Percentiles rank a stretch among this genome's conserved stretches.
Conservation (phyloP, 2,329 filamentous ascomycete species). For the Scytalidium lignicola region DNA sequence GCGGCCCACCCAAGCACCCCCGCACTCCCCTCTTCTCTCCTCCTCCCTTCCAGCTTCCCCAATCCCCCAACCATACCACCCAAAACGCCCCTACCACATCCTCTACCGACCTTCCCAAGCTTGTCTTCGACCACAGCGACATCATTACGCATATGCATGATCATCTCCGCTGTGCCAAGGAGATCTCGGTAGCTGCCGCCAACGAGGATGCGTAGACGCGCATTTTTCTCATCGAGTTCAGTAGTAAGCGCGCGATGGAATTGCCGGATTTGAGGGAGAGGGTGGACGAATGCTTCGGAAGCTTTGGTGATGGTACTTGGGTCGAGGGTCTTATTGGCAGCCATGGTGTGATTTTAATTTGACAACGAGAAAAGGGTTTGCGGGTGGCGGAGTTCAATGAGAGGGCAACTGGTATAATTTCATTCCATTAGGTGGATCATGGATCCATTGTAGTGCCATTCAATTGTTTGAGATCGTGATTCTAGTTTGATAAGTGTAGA, state of each 20-base stretch:
- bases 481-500: no score
- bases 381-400: no score
- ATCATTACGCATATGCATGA: slow-evolving; percentile 79
- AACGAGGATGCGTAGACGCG: slow-evolving; percentile 58
- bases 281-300: slow-evolving; percentile 36
- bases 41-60: slow-evolving; percentile 35
- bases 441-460: no score
- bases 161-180: slow-evolving; percentile 87
- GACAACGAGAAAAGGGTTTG: no score
- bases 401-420: neutral
- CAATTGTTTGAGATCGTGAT: no score
- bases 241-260: slow-evolving; percentile 56
- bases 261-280: slow-evolving; percentile 58
- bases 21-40: slow-evolving; percentile 19
- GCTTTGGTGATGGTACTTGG: slow-evolving; percentile 46
- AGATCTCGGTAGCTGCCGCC: slow-evolving; percentile 77
- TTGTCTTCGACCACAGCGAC: slow-evolving; percentile 70
- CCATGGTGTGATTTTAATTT: neutral
- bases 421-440: no score
- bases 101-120: slow-evolving; percentile 66
- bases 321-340: slow-evolving; percentile 35
- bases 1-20: slow-evolving; percentile 29
- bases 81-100: slow-evolving; percentile 69
- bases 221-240: slow-evolving; percentile 57
- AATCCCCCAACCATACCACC: slow-evolving; percentile 60